Base-by-base conservation (phyloP, 768 basidiomycete genomes). In the Lepiota subincarnata region DNA sequence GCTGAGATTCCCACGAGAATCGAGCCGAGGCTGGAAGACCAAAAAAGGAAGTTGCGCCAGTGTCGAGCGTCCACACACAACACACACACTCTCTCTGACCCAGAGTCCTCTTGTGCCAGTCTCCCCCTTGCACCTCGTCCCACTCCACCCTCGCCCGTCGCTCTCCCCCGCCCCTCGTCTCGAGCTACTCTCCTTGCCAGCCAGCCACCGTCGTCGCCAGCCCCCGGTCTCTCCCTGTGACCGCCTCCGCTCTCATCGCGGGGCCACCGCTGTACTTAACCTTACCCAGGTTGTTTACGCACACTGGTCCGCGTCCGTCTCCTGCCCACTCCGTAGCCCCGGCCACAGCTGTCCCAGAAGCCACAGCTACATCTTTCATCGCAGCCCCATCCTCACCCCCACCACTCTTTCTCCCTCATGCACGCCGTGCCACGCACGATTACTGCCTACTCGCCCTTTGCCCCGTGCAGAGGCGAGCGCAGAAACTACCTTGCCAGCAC, bases 41-140 rank as follows among this genome's bases (percentile, higher is more conserved):
- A 40, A 55, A 67, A 66, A 59, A 57, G 70, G 65, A 63, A 72
- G 70, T 63, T 62, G 62, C 64, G 68, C 68, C 67, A 62, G 68
- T 65, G 42, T 41, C 65, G 62, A 64, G 38, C 26, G 39, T 48
- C 38, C 45, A 51, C 58, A 24, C 3, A 24, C 53, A 55, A n/a
- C n/a, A n/a, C n/a, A n/a, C n/a, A n/a, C n/a, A n/a, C n/a, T n/a
- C n/a, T n/a, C n/a, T n/a, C n/a, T 57, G 57, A 65, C 58, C 60
- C 50, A 24, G 55, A 56, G 53, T 54, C 60, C 61, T 61, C 57
- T 60, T 62, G 62, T 63, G 63, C 64, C 64, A 57, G 50, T 37
- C 54, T 45, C 31, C 53, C 50, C 38, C 39, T 55, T 50, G 37
- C 38, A 47, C 31, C 41, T 40, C 49, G 48, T 48, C 51, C 35